Conservation (phyloP, 176 grass and related monocot genomes). For the Pharus latifolius region DNA sequence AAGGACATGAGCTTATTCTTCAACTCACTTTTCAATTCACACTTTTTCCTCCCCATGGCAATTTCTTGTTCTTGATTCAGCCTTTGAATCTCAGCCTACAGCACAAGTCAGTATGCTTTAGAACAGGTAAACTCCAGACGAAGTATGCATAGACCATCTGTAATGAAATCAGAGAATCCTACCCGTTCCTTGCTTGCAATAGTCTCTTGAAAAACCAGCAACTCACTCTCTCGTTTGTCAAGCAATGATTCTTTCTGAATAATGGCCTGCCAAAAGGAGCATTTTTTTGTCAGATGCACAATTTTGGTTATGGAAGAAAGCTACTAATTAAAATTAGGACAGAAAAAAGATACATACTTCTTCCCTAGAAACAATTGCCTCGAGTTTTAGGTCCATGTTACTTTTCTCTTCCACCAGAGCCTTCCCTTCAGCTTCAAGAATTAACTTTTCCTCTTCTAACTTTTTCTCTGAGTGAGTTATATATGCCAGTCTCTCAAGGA, state of each 20-base stretch:
- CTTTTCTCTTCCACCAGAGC: constrained; percentile 48
- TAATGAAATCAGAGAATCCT: not conserved
- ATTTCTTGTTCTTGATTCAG: constrained; percentile 48
- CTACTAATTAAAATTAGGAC: not conserved
- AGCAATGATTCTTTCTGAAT: constrained; percentile 59
- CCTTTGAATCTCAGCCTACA: constrained; percentile 73
- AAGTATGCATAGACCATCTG: not conserved
- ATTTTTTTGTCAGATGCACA: constrained; percentile 2
- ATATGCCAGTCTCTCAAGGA: constrained; percentile 51
- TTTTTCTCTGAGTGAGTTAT: constrained; percentile 53
- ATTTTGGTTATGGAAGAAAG: not conserved
- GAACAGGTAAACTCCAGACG: not conserved
- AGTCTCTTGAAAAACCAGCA: constrained; percentile 76
- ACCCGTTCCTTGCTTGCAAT: constrained; percentile 74
- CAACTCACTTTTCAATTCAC: constrained; percentile 65
- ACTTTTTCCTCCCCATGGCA: constrained; percentile 35
- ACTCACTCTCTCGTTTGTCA: constrained; percentile 64
- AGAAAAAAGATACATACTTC: constrained; percentile 49
- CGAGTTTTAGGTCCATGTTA: constrained; percentile 57
- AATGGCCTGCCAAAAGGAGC: constrained; percentile 37
- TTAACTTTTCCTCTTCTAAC: constrained; percentile 41
- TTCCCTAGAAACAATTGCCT: constrained; percentile 57
- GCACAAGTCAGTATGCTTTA: not conserved
- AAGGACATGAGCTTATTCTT: constrained; percentile 33
- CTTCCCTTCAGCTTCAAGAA: constrained; percentile 50